Evolutionary conservation across 1,284 basidiomycete species (phyloP), one percentile per base, ranked within the genome.

Genomic region (Ceratobasidium sp.): DNA sequence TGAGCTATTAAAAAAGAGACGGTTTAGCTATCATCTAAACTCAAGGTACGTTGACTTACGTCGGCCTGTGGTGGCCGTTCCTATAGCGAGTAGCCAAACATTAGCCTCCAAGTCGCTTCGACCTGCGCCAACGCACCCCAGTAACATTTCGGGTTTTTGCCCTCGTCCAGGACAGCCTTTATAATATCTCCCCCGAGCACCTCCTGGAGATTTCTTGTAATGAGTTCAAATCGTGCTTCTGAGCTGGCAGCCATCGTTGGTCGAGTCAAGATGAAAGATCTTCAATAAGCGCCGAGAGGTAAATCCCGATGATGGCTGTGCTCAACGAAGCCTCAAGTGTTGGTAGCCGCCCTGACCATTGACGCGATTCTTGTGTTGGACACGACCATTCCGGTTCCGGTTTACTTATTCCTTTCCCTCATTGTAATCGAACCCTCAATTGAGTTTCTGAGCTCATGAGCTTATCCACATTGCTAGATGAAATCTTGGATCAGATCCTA

Each of bases 31-130:
- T 54, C 22, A 53, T 47, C 43, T n/a, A n/a, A 47, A 34, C 34
- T 27, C 20, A 17, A 60, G 2, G 35, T 45, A 27, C 29, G 12
- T 22, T 29, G 31, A 81, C 92, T 80, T 78, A 96, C 94, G 96
- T 81, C 94, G 82, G 73, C 96, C 96, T 2, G 96, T 99, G 0
- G 95, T 88, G 15, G 96, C 95, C 27, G 93, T 91, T 56, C 96
- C 96, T 96, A 76, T 20, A 22, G 20, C 60, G 55, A 69, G 15
- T 62, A 70, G 70, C 71, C 72, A 31, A 69, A 64, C 49, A 56
- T 25, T 35, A 72, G 38, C 57, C 64, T 56, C 50, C 54, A 27
- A 53, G 49, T 55, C 25, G 49, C 47, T 10, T 25, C 35, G 45
- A 69, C 35, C 54, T 62, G 50, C 55, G 29, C 69, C 27, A 55